A percentile compares a stretch with the other conserved stretches of the same genome.
These are phyloP conservation scores for Urtica urens DNA, from an alignment of 306 rosid genomes.

Conservation along the genomic window DNA sequence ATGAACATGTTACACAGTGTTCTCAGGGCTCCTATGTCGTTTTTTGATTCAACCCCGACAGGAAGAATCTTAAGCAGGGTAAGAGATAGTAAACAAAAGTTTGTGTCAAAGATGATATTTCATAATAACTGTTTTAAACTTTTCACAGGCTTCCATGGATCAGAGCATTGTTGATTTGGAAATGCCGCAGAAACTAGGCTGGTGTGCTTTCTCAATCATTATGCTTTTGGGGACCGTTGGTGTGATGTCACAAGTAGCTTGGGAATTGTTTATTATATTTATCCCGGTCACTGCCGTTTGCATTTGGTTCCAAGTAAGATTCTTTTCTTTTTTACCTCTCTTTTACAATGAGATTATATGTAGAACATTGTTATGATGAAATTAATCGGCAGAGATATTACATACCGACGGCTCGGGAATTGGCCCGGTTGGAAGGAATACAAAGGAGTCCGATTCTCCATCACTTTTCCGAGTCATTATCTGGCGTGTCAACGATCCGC, in stretches of 20 bases:
- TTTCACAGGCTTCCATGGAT: slow-evolving; percentile 81
- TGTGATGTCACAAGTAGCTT: slow-evolving; percentile 93
- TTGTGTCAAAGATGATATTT: no score
- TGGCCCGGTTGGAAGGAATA: slow-evolving; percentile 80
- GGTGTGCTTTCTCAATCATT: slow-evolving; percentile 92
- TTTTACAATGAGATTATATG: background rate
- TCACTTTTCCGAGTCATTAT: slow-evolving; percentile 81
- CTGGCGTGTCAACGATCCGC: slow-evolving; percentile 82
- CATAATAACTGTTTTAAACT: slow-evolving; percentile 8
- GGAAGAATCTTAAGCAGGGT: slow-evolving; percentile 96
- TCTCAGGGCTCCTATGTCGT: slow-evolving; percentile 83
- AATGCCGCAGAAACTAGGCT: slow-evolving; percentile 62
- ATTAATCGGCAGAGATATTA: slow-evolving; percentile 52
- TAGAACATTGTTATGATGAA: no score
- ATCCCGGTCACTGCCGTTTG: slow-evolving; percentile 75
- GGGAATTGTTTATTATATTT: slow-evolving; percentile 90
- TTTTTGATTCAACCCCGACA: slow-evolving; percentile 95
- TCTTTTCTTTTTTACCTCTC: background rate
- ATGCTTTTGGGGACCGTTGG: slow-evolving; percentile 79
- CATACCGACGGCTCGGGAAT: slow-evolving; percentile 88
- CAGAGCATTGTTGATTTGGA: slow-evolving; percentile 90
- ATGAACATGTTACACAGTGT: slow-evolving; percentile 57
- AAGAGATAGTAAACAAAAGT: slow-evolving; percentile 8
- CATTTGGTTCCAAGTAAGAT: slow-evolving; percentile 88
- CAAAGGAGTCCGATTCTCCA: slow-evolving; percentile 82